A percentile compares a stretch with the other conserved stretches of the same genome.
phyloP scores from a whole-genome alignment of 2,329 filamentous ascomycete genomes.

The Hortaea werneckii region DNA sequence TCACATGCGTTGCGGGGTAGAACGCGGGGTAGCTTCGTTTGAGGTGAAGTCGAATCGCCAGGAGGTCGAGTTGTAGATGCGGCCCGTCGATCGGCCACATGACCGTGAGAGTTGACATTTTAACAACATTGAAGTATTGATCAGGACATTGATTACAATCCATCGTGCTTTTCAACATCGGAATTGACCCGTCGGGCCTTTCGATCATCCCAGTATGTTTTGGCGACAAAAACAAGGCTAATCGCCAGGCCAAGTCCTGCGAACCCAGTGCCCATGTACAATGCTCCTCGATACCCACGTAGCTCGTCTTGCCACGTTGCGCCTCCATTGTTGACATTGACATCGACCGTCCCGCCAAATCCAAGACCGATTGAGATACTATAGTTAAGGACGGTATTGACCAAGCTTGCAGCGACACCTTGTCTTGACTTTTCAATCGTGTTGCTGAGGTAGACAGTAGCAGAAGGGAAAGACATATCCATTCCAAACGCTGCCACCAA shows the following conservation, averaged over 20 bases:
- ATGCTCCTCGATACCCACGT: constrained; percentile 31
- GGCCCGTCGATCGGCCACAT: neutral
- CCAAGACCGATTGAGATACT: constrained; percentile 56
- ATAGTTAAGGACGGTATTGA: constrained; percentile 55
- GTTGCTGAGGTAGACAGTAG: constrained; percentile 50
- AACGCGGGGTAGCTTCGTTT: neutral
- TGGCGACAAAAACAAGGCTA: constrained; percentile 17
- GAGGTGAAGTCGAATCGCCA: neutral
- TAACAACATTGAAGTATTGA: neutral
- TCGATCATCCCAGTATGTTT: constrained; percentile 7
- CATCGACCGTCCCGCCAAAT: constrained; percentile 55
- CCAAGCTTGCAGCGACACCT: constrained; percentile 45
- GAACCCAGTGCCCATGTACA: constrained; percentile 31
- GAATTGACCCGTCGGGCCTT: neutral
- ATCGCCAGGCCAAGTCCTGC: constrained; percentile 18
- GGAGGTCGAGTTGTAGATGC: neutral
- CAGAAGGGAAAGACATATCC: constrained; percentile 58
- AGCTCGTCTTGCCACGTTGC: constrained; percentile 24
- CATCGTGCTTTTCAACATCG: neutral
- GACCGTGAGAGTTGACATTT: too few relatives aligned
- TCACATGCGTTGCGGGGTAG: neutral
- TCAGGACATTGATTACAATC: too few relatives aligned
- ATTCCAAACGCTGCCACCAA: constrained; percentile 44
- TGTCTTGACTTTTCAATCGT: constrained; percentile 37
- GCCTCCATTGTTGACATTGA: constrained; percentile 33